A percentile compares a stretch with the other conserved stretches of the same genome.
Evolutionary conservation across 192 early-diverging fungal genomes (phyloP).

Genomic region (Dimargaris verticillata): DNA sequence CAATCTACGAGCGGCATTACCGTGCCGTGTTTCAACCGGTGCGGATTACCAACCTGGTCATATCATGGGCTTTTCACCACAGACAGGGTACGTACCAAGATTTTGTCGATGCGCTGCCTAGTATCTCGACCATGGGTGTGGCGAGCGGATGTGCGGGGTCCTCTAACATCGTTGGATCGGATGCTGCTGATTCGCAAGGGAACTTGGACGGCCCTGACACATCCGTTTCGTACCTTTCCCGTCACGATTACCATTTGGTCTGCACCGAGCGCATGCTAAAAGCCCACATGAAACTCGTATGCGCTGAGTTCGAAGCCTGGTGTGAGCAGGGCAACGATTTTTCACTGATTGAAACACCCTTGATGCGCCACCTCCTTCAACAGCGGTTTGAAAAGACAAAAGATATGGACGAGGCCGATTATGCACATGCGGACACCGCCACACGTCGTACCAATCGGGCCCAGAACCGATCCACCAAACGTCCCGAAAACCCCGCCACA

Average conservation of each 20-base stretch:
- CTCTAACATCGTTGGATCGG: constrained; percentile 3
- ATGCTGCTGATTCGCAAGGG: neutral
- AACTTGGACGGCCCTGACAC: neutral
- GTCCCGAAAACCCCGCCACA: constrained; percentile 22
- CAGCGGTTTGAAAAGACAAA: neutral
- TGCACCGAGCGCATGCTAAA: neutral
- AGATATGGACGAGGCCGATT: neutral
- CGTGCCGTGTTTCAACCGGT: constrained; percentile 19
- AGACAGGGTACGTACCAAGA: constrained; percentile 13
- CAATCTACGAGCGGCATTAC: constrained; percentile 18
- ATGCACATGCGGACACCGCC: neutral
- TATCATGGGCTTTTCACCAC: constrained; percentile 11
- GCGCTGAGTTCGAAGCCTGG: constrained; percentile 22
- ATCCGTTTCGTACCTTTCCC: neutral
- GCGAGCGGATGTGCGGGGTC: constrained; percentile 12
- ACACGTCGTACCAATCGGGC: neutral
- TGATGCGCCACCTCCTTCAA: constrained; percentile 18
- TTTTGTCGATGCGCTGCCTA: constrained; percentile 15
- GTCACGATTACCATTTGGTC: neutral
- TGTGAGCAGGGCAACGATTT: constrained; percentile 13
- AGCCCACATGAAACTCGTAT: constrained; percentile 17
- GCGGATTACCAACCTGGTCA: constrained; percentile 23
- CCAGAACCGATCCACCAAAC: neutral
- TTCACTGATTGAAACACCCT: constrained; percentile 16
- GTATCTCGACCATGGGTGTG: constrained; percentile 14